Base-by-base conservation (phyloP, 192 early-diverging fungal species). In the Rhizoclosmatium sp. region DNA sequence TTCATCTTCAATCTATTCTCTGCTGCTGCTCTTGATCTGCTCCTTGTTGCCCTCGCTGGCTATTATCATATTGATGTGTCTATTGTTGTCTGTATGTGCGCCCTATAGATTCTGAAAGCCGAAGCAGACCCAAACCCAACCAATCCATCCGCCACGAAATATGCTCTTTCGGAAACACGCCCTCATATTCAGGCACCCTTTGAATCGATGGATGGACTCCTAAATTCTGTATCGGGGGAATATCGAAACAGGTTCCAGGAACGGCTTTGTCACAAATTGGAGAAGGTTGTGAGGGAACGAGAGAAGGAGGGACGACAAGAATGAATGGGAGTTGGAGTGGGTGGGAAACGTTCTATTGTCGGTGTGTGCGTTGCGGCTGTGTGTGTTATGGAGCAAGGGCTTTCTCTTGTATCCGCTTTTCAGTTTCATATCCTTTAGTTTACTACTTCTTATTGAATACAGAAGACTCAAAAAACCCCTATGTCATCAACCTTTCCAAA, bases 191-290 rank as follows among this genome's bases (percentile, higher is more conserved):
- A 65, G 40, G 74, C 62, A 49, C 78, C 66, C 14, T 82, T 80
- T 74, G 81, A 82, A 44, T 61, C 60, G 41, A 71, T 82, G 76
- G 81, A 79, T 23, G 77, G 60, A 16, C 76, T 82, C 12, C 51
- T 82, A 42, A 75, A 79, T 66, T 71, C 81, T 46, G 76, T 82
- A 31, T 82, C 79, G 9, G 69, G 69, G 39, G 77, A 71, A 66
- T 82, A 79, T 48, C 68, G 81, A 39, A 69, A 66, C 46, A 76
- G 61, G 48, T 77, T 81, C 46, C 74, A 70, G 42, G 65, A 69
- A 48, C 47, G 65, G 7, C 49, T 81, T 23, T 79, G 65, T 61
- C 47, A 65, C 23, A 81, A 77, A 47, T 60, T 81, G 64, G 66
- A 77, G 39, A 60, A 67, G 3, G 65, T 81, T 16, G 72, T 59